Evolutionary conservation across 1,284 basidiomycete genomes (phyloP).

Genomic region (Rhodotorula glutinis): DNA sequence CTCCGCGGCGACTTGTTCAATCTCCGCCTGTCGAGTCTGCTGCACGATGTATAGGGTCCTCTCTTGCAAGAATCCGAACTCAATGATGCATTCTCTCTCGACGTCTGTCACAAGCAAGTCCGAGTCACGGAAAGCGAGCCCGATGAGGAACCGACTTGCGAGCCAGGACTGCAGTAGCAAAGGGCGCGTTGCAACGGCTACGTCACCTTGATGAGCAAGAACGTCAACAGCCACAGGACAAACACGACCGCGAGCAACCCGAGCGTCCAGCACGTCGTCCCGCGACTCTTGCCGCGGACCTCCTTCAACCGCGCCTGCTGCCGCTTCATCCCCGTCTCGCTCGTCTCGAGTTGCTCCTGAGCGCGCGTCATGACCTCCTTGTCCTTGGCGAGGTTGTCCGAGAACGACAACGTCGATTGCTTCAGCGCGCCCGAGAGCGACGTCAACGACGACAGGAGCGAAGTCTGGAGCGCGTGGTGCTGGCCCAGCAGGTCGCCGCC

Average conservation of each 20-base stretch:
- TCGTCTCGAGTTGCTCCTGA: slow-evolving; percentile 65
- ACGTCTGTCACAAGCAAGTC: too few relatives aligned
- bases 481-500: slow-evolving; percentile 27
- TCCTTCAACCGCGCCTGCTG: slow-evolving; percentile 62
- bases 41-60: too few relatives aligned
- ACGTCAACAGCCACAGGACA: slow-evolving; percentile 66
- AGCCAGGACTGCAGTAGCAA: too few relatives aligned
- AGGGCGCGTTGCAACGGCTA: neutral
- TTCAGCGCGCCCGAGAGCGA: slow-evolving; percentile 57
- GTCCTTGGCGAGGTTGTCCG: slow-evolving; percentile 63
- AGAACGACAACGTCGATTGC: slow-evolving; percentile 67
- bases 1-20: too few relatives aligned
- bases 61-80: too few relatives aligned
- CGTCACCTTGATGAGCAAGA: slow-evolving; percentile 46
- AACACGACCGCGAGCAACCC: slow-evolving; percentile 60
- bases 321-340: slow-evolving; percentile 63
- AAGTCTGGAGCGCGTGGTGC: slow-evolving; percentile 32
- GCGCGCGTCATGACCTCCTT: slow-evolving; percentile 60
- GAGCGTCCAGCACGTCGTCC: slow-evolving; percentile 68
- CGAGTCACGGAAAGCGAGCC: too few relatives aligned
- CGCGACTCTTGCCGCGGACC: slow-evolving; percentile 61
- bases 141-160: too few relatives aligned
- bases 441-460: slow-evolving; percentile 31
- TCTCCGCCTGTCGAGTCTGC: too few relatives aligned
- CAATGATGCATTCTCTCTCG: too few relatives aligned